Evolutionary conservation across 257 asterid genomes (phyloP), one percentile per base, ranked within the genome.

Genomic region (Jacaranda mimosifolia): DNA sequence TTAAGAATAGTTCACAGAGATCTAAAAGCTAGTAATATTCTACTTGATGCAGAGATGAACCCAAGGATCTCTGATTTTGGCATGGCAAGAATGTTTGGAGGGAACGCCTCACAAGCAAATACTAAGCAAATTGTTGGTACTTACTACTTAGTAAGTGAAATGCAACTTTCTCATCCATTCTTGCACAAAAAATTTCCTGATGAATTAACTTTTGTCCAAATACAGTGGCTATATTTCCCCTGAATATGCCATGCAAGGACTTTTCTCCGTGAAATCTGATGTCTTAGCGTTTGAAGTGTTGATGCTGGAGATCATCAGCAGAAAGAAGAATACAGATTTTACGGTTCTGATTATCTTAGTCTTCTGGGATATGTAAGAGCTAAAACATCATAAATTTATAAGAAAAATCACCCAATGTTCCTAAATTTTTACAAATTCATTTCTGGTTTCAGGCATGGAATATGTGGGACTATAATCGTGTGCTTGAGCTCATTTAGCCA

Each of bases 351-450:
- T 45, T 42, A 63, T 75, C 73, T 72, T 19, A 77, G 74, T 36
- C 85, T 82, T 78, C 60, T 82, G 32, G 83, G 82, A 67, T 63
- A 82, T 67, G 85, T 77, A 73, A 72, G 85, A 73, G 56, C 56
- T 32, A 12, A 13, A 18, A 5, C 3, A 57, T 64, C 26, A 3
- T 8, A 12, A 14, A 52, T 52, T 52, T 18, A 11, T 6, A 13
- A 12, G 3, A 12, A 5, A 14, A 38, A 26, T 39, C 18, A 52
- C 57, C 57, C 46, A 8, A 42, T 21, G 21, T 60, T 62, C 32
- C 11, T 42, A 18, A 3, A 35, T 6, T 13, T 48, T 62, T 32
- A 46, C 3, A 14, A 18, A 48, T 1, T 46, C 19, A 3, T 35
- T 38, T 4, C 18, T 63, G 17, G 35, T 64, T 66, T 70, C 46